Percentiles rank a stretch among this genome's conserved stretches.
phyloP scores from a whole-genome alignment of 2,329 filamentous ascomycete species.

The Xylariaceae sp. region DNA sequence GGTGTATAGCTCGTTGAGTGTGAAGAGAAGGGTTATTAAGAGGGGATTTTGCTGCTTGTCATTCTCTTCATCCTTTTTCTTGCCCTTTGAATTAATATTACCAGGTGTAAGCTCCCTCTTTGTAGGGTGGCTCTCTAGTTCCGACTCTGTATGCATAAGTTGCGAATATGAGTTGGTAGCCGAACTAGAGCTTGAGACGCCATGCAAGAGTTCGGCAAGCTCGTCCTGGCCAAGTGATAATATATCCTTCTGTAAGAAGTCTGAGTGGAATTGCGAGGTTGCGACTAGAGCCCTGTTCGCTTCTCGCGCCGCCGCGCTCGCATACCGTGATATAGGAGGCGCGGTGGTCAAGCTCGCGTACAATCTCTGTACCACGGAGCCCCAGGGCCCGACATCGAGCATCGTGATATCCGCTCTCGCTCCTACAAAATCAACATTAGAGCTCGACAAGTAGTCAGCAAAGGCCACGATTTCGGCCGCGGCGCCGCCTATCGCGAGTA shows the following conservation, averaged over 20 bases:
- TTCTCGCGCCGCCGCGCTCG: slow-evolving; percentile 53
- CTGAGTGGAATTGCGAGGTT: slow-evolving; percentile 45
- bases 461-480: slow-evolving; percentile 67
- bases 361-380: slow-evolving; percentile 64
- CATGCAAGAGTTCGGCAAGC: slow-evolving; percentile 42
- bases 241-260: slow-evolving; percentile 56
- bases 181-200: no score
- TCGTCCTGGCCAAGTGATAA: slow-evolving; percentile 48
- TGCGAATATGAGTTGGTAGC: no score
- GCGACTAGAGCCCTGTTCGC: slow-evolving; percentile 53
- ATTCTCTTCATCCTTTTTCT: no score
- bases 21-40: slow-evolving; percentile 87
- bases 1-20: slow-evolving; percentile 92
- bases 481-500: slow-evolving; percentile 61
- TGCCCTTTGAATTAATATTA: no score
- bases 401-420: slow-evolving; percentile 56
- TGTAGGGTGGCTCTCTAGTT: no score
- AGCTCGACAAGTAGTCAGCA: slow-evolving; percentile 48
- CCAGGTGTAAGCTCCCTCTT: no score
- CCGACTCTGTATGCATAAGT: no score
- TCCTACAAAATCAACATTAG: slow-evolving; percentile 28
- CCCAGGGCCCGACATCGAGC: slow-evolving; percentile 87
- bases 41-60: slow-evolving; percentile 43
- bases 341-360: slow-evolving; percentile 59
- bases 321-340: slow-evolving; percentile 58